Percentiles rank a stretch among this genome's conserved stretches.
phyloP scores from a whole-genome alignment of 148 eudicot species.

The Rhododendron williamsianum region DNA sequence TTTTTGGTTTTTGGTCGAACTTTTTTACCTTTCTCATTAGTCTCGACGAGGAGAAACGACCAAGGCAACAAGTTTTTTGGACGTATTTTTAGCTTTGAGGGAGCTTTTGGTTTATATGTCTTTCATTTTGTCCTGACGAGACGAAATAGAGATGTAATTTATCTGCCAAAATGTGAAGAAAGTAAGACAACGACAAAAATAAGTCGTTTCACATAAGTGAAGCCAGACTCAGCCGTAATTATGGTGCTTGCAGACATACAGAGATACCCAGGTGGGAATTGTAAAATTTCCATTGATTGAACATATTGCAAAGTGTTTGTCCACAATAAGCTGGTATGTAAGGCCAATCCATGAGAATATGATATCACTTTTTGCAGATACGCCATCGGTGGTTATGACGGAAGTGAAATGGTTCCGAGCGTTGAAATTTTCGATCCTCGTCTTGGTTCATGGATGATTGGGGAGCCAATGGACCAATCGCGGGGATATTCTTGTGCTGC shows the following conservation, averaged over 20 bases:
- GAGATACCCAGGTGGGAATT: neutral
- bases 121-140: neutral
- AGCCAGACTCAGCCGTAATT: neutral
- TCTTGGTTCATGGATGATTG: constrained; percentile 54
- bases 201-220: neutral
- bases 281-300: neutral
- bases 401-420: constrained; percentile 44
- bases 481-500: constrained; percentile 62
- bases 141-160: neutral
- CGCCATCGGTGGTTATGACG: constrained; percentile 74
- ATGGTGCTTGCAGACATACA: neutral
- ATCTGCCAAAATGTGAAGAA: neutral
- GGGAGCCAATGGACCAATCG: constrained; percentile 48
- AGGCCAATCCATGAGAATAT: neutral
- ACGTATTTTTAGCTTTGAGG: neutral
- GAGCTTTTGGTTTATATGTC: neutral
- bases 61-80: neutral
- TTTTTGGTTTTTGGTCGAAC: neutral
- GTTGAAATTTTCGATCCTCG: constrained; percentile 86
- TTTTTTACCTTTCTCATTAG: neutral
- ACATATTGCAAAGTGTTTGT: neutral
- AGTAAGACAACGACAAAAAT: neutral
- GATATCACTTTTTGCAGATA: constrained; percentile 36
- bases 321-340: neutral
- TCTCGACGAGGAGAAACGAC: neutral